Percentiles rank a stretch among this genome's conserved stretches.
Conservation (phyloP, 1,284 basidiomycete species). For the Cryptococcus floricola region DNA sequence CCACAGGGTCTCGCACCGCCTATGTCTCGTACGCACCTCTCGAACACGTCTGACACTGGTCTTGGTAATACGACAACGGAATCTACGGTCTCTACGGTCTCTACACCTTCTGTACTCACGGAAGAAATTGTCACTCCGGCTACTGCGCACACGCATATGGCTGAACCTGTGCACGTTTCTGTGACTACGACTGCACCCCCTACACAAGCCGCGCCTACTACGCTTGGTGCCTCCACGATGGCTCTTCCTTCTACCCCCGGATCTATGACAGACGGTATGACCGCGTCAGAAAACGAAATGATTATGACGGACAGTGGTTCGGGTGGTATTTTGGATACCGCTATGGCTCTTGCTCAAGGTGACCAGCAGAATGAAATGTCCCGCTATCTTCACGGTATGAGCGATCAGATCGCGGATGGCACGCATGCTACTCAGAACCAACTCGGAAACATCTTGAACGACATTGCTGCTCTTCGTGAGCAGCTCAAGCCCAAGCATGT, state of each 20-base stretch:
- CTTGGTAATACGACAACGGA: slow-evolving; percentile 33
- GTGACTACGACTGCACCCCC: slow-evolving; percentile 7
- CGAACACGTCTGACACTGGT: slow-evolving; percentile 30
- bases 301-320: slow-evolving; percentile 25
- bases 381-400: slow-evolving; percentile 45
- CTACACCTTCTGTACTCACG: slow-evolving; percentile 16
- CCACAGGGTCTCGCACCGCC: slow-evolving; percentile 13
- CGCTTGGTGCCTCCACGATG: not conserved
- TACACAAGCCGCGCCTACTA: not conserved
- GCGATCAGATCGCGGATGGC: slow-evolving; percentile 41
- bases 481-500: slow-evolving; percentile 40
- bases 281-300: not conserved
- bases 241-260: not conserved
- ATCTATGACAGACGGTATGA: not conserved
- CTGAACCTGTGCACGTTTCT: slow-evolving; percentile 2
- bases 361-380: slow-evolving; percentile 46
- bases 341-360: slow-evolving; percentile 41
- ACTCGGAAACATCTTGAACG: slow-evolving; percentile 36
- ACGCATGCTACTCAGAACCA: slow-evolving; percentile 29
- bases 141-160: slow-evolving; percentile 9
- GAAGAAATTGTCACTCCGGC: slow-evolving; percentile 32
- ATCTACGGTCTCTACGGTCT: slow-evolving; percentile 21
- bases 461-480: slow-evolving; percentile 37
- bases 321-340: slow-evolving; percentile 27
- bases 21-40: slow-evolving; percentile 9